These are phyloP conservation scores for Solanum chiquidenum DNA, from an alignment of 257 asterid species.

Conservation along the genomic window DNA sequence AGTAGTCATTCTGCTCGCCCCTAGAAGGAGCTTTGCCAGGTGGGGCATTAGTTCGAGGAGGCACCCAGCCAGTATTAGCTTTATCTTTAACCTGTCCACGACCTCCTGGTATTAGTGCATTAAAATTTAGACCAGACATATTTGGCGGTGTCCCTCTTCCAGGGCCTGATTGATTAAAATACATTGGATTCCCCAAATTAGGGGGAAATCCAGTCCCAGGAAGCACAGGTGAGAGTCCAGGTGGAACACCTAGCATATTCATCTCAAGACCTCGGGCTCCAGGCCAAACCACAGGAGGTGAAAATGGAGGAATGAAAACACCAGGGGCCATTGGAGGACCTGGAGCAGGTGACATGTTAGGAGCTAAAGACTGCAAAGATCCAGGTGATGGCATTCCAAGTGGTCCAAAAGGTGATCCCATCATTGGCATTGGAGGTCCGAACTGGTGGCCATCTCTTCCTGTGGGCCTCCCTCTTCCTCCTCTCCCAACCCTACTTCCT, in stretches of 20 bases:
- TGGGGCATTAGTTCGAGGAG: slow-evolving; percentile 49
- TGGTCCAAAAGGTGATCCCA: slow-evolving; percentile 77
- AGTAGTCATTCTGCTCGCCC: slow-evolving; percentile 99
- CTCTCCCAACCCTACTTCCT: slow-evolving; percentile 72
- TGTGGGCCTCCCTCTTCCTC: slow-evolving; percentile 73
- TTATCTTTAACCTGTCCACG: slow-evolving; percentile 69
- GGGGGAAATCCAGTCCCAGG: slow-evolving; percentile 73
- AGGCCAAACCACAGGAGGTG: slow-evolving; percentile 84
- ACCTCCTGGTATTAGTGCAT: slow-evolving; percentile 26
- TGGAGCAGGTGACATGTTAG: slow-evolving; percentile 91
- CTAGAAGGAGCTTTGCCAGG: slow-evolving; percentile 98
- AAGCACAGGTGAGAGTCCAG: slow-evolving; percentile 72
- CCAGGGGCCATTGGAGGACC: slow-evolving; percentile 66
- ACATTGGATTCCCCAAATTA: slow-evolving; percentile 56
- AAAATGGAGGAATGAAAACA: slow-evolving; percentile 69
- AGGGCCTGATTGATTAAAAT: slow-evolving; percentile 58
- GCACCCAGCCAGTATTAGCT: slow-evolving; percentile 79
- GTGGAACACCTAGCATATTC: slow-evolving; percentile 72
- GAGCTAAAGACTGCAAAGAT: slow-evolving; percentile 62
- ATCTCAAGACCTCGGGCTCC: slow-evolving; percentile 87
- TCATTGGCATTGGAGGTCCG: slow-evolving; percentile 55
- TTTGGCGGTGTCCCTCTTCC: slow-evolving; percentile 61
- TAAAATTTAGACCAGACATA: slow-evolving; percentile 58
- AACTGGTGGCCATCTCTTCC: slow-evolving; percentile 71
- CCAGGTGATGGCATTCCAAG: slow-evolving; percentile 81